Base-by-base conservation (phyloP, 805 yeast species). In the Candida parachauliodes region DNA sequence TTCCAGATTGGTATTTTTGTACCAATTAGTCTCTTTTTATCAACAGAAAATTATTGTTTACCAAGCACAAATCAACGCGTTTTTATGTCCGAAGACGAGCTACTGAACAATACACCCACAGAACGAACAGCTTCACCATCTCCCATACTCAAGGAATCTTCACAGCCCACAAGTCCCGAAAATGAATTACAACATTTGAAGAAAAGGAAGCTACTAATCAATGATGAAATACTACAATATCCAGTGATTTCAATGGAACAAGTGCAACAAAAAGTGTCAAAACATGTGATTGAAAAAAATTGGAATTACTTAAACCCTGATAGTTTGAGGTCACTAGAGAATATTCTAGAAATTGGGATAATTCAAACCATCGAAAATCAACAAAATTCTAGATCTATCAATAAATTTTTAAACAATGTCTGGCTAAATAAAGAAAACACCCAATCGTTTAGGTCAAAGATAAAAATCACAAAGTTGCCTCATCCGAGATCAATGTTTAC, bases 281-380 rank as follows among this genome's bases (percentile, higher is more conserved):
- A 57, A 2, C 54, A 47, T 26, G 14, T 55, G 3, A 58, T 60
- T 9, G 63, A 59, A 17, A 42, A 42, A 24, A 45, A 55, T 12
- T 62, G 68, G 68, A 56, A 54, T 35, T 56, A 59, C 1, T 36
- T 62, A 11, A 55, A 52, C 26, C 28, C 37, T 3, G 26, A 36
- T 3, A 40, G 48, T 1, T 9, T 42, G 5, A 32, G 30, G 11
- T 50, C 57, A 2, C 32, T 60, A 8, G 53, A 51, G 16, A 48
- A 50, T 23, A 52, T 62, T 8, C 39, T 62, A 20, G 47, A 53
- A 11, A 52, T 60, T 21, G 49, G 57, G n/a, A 40, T 60, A 7
- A 47, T 45, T 18, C 54, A 51, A 37, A 47, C 62, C 4, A 31
- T 55, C 6, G 64, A 59, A 25, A 38, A 54, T 11, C 34, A 7